A percentile compares a stretch with the other conserved stretches of the same genome.
These are phyloP conservation scores for Globisporangium okanoganense DNA, from an alignment of 352 stramenopile species.

Conservation along the genomic window DNA sequence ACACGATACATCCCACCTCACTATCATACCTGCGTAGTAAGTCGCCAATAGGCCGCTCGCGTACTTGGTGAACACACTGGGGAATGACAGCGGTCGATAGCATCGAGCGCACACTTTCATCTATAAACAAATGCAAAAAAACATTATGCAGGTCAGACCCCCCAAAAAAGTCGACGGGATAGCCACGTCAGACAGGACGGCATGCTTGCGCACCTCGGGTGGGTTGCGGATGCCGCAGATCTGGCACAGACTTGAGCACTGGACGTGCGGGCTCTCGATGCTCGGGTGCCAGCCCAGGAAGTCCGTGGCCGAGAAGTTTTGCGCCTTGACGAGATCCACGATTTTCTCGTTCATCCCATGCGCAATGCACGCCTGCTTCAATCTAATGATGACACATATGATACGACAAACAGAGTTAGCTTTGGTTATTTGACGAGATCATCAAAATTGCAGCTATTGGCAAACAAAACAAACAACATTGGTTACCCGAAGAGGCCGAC, in stretches of 20 bases:
- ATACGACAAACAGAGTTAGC: background rate
- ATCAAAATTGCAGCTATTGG: background rate
- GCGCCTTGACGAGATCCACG: conserved; percentile 46
- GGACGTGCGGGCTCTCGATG: conserved; percentile 66
- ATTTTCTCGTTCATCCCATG: conserved; percentile 52
- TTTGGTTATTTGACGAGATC: background rate
- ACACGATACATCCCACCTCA: background rate
- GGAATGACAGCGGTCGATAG: conserved; percentile 59
- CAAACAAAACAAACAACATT: background rate
- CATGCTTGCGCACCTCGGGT: conserved; percentile 32
- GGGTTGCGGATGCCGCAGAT: conserved; percentile 73
- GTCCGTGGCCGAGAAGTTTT: conserved; percentile 69
- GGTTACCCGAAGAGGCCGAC: conserved; percentile 70
- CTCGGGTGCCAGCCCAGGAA: conserved; percentile 79
- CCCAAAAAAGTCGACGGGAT: background rate
- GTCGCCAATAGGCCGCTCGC: conserved; percentile 61
- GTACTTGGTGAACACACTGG: conserved; percentile 77
- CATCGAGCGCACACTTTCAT: conserved; percentile 41
- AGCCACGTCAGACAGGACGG: background rate
- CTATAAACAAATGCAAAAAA: background rate
- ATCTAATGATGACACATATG: conserved; percentile 20
- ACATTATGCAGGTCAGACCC: background rate
- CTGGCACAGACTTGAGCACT: conserved; percentile 68
- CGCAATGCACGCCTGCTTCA: conserved; percentile 59
- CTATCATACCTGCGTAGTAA: conserved; percentile 61